Percentiles rank a stretch among this genome's conserved stretches.
Evolutionary conservation across 768 basidiomycete genomes (phyloP).

Genomic region (Hypholoma fasciculare): DNA sequence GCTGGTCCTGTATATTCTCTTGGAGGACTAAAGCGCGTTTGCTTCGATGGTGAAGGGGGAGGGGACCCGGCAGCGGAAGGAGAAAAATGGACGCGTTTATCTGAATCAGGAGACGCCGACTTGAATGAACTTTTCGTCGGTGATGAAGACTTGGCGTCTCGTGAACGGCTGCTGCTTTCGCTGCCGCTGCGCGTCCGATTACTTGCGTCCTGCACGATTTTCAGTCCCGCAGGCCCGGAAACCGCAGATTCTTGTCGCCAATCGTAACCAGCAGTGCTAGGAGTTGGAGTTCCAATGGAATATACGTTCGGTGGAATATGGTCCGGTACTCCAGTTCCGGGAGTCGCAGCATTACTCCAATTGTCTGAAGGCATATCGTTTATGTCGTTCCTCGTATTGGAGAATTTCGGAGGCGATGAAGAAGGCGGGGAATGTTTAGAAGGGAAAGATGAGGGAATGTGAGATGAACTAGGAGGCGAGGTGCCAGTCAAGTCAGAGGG

Average conservation of each 20-base stretch:
- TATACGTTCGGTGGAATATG: constrained; percentile 2
- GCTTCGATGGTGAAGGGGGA: constrained; percentile 14
- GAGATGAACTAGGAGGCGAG: constrained; percentile 15
- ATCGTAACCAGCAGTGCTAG: constrained; percentile 13
- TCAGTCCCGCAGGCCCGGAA: constrained; percentile 4
- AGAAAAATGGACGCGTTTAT: constrained; percentile 52
- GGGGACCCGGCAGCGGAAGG: constrained; percentile 40
- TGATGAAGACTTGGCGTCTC: constrained; percentile 15
- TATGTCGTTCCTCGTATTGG: background rate
- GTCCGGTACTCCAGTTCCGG: constrained; percentile 42
- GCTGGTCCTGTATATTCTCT: constrained; percentile 21
- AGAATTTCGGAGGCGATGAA: constrained; percentile 16
- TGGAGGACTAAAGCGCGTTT: constrained; percentile 14
- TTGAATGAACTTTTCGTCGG: constrained; percentile 22
- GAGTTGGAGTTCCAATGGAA: constrained; percentile 69
- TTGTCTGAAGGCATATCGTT: constrained; percentile 49
- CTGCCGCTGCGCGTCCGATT: constrained; percentile 20
- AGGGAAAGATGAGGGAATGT: constrained; percentile 21
- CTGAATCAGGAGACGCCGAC: constrained; percentile 32
- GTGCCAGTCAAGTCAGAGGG: constrained; percentile 22
- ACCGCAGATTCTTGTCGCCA: constrained; percentile 15
- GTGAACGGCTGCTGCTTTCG: constrained; percentile 20
- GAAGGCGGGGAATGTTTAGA: constrained; percentile 9
- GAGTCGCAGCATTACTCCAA: constrained; percentile 81
- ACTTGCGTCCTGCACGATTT: constrained; percentile 28